Base-by-base conservation (phyloP, 2,329 filamentous ascomycete species). In the Phyllosticta ampelicida region DNA sequence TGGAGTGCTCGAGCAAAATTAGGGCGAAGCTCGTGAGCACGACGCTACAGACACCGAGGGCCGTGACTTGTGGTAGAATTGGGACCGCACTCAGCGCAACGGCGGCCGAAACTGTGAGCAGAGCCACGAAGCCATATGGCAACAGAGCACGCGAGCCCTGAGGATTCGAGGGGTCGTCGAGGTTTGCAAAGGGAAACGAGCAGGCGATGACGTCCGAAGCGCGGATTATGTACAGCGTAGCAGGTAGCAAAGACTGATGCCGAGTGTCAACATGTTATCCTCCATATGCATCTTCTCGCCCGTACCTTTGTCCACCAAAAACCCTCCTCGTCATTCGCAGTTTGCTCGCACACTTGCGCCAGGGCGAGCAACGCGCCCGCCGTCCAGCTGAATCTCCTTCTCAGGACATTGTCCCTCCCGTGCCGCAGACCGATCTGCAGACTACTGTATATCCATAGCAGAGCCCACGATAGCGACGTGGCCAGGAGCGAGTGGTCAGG, bases 301-400 rank as follows among this genome's bases (percentile, higher is more conserved):
- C 21, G 36, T 61, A 77, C 76, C 73, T 78, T 76, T 20, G 72
- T 72, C 67, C 73, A 72, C 70, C 74, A 73, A n/a, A 75, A 70
- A 48, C 71, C 72, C 60, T 71, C 67, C 55, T 70, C 71, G 61
- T 75, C 73, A 62, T 71, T 70, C n/a, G 74, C 71, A 19, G 70
- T 70, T 56, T 75, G 63, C 61, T 77, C 74, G 66, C 75, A 77
- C 44, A 77, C 66, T 48, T 68, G 66, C 21, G 73, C 68, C 54
- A 78, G 63, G 10, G 71, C 74, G 44, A 77, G 66, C 54, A 76
- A 66, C 9, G 62, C 68, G 36, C 75, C 76, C 5, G 74, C 73
- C 19, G 68, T 63, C 74, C 74, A 76, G 60, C 63, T 66, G 9
- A 65, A 64, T 49, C 57, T 67, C 51, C 60, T 61, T 59, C 67